Percentiles rank a stretch among this genome's conserved stretches.
phyloP scores from a whole-genome alignment of 305 asterid genomes.

The Solanum chacoense region DNA sequence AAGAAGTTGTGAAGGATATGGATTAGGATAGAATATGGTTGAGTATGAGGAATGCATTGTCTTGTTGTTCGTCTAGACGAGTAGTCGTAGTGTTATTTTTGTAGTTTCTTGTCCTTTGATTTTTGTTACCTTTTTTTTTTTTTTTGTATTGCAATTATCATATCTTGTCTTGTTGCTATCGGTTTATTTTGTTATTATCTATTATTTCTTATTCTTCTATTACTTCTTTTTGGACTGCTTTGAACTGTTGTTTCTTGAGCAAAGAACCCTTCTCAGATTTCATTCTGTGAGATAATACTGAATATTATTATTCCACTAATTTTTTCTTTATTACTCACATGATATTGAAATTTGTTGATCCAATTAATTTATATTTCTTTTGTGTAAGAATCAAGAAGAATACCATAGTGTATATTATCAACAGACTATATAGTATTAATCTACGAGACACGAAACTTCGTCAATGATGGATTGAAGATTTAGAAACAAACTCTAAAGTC shows the following conservation, averaged over 20 bases:
- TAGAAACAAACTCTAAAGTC: neutral
- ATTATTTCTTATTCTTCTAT: too few relatives aligned
- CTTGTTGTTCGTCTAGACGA: neutral
- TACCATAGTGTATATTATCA: neutral
- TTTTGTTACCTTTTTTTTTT: neutral
- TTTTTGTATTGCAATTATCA: neutral
- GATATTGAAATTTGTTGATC: neutral
- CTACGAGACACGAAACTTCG: neutral
- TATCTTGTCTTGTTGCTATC: neutral
- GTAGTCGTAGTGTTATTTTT: neutral
- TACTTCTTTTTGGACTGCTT: neutral
- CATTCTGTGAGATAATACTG: neutral
- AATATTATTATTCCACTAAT: neutral
- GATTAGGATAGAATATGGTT: neutral
- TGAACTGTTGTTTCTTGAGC: neutral
- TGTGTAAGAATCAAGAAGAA: neutral
- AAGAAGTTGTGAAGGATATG: neutral
- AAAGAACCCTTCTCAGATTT: neutral
- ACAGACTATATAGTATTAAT: neutral
- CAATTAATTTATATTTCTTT: neutral
- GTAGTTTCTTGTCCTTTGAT: neutral
- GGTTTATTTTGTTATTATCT: too few relatives aligned
- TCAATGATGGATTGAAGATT: neutral
- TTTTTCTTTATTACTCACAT: neutral
- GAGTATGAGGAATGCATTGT: neutral